phyloP scores from a whole-genome alignment of 495 filamentous ascomycete genomes.

The Mytilinidion resinicola region DNA sequence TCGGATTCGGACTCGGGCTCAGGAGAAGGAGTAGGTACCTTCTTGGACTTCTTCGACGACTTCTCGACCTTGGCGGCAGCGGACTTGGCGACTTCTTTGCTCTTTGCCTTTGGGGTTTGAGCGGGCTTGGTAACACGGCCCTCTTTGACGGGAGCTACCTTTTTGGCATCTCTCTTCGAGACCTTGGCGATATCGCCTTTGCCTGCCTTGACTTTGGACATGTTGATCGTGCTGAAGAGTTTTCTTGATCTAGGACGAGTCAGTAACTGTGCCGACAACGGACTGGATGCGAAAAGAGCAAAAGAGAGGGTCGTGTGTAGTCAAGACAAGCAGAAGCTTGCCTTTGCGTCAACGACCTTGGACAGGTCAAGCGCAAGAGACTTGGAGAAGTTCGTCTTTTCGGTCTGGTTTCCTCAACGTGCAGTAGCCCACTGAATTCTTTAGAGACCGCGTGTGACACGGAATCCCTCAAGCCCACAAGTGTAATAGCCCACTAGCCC shows the following conservation, averaged over 20 bases:
- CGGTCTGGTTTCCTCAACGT: slow-evolving; percentile 25
- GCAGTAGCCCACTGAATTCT: slow-evolving; percentile 29
- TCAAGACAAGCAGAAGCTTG: not conserved
- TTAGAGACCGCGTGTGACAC: too few relatives aligned
- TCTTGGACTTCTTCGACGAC: slow-evolving; percentile 47
- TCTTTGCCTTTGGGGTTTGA: slow-evolving; percentile 36
- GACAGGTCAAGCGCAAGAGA: slow-evolving; percentile 1
- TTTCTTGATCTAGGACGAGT: slow-evolving; percentile 14
- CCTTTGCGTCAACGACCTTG: slow-evolving; percentile 1
- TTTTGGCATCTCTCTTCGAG: slow-evolving; percentile 13
- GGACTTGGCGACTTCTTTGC: slow-evolving; percentile 41
- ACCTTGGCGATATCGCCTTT: slow-evolving; percentile 22
- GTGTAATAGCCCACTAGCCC: slow-evolving; percentile 30
- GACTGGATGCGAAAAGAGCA: not conserved
- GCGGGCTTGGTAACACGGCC: slow-evolving; percentile 42
- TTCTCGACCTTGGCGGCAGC: slow-evolving; percentile 34
- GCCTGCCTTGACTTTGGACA: slow-evolving; percentile 21
- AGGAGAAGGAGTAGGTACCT: slow-evolving; percentile 41
- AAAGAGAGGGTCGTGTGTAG: not conserved
- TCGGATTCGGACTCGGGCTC: slow-evolving; percentile 37
- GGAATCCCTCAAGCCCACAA: slow-evolving; percentile 23
- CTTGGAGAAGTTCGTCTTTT: slow-evolving; percentile 18
- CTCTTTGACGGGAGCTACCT: slow-evolving; percentile 39
- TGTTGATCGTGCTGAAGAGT: slow-evolving; percentile 5
- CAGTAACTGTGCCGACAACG: slow-evolving; percentile 6